phyloP scores from a whole-genome alignment of 495 filamentous ascomycete species.

The Xylaria longipes region DNA sequence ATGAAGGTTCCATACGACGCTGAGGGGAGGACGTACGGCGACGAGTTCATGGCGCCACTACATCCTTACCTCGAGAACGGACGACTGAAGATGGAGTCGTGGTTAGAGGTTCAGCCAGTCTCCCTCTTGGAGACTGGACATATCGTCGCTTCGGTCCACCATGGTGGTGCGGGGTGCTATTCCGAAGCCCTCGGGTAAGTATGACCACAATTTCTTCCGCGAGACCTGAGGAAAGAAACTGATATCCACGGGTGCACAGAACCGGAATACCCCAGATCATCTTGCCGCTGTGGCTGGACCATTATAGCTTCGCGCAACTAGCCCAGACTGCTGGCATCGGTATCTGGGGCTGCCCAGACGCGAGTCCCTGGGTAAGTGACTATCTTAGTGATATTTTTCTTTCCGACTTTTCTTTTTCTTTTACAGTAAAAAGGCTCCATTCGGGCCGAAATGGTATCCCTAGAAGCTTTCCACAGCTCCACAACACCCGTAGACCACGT shows the following conservation, averaged over 20 bases:
- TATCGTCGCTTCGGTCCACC: slow-evolving; percentile 57
- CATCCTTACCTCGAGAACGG: slow-evolving; percentile 35
- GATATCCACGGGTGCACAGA: slow-evolving; percentile 33
- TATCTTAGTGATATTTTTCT: neutral
- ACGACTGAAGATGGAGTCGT: slow-evolving; percentile 46
- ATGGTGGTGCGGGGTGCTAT: slow-evolving; percentile 61
- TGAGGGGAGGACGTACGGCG: slow-evolving; percentile 27
- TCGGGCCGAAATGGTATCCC: neutral
- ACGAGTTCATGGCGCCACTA: slow-evolving; percentile 33
- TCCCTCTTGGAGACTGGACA: slow-evolving; percentile 53
- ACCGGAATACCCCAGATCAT: slow-evolving; percentile 58
- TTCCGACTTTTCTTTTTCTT: neutral
- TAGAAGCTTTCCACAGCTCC: neutral
- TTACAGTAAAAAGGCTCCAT: neutral
- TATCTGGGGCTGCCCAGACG: slow-evolving; percentile 50
- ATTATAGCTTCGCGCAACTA: slow-evolving; percentile 56
- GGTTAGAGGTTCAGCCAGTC: slow-evolving; percentile 57
- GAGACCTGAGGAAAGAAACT: neutral
- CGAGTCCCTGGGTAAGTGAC: slow-evolving; percentile 30
- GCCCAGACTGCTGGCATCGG: slow-evolving; percentile 59
- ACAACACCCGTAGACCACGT: neutral
- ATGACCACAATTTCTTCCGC: neutral
- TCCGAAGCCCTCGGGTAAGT: slow-evolving; percentile 60
- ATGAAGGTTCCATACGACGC: slow-evolving; percentile 32
- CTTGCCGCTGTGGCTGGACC: slow-evolving; percentile 59